Evolutionary conservation across 1,139 yeast species (phyloP).

Genomic region (Pichia sp.): DNA sequence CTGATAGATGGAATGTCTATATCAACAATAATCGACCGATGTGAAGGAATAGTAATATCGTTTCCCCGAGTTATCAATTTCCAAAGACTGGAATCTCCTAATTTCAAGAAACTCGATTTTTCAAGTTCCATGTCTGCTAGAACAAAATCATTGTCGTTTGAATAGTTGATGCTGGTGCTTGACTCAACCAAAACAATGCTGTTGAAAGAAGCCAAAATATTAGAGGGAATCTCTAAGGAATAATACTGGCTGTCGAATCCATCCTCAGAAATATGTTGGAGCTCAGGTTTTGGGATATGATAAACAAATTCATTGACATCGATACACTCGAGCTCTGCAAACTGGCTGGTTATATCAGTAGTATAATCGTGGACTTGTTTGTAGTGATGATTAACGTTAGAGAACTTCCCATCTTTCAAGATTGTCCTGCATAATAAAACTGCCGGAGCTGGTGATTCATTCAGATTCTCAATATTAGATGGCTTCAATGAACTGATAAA

Average conservation of each 20-base stretch:
- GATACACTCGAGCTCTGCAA: slow-evolving; percentile 40
- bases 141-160: slow-evolving; percentile 36
- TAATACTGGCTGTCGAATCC: slow-evolving; percentile 49
- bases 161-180: slow-evolving; percentile 25
- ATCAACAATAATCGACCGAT: slow-evolving; percentile 45
- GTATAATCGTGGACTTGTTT: slow-evolving; percentile 31
- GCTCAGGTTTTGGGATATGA: slow-evolving; percentile 44
- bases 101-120: slow-evolving; percentile 27
- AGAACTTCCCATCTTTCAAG: slow-evolving; percentile 8
- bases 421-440: slow-evolving; percentile 29
- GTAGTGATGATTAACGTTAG: slow-evolving; percentile 9
- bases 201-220: slow-evolving; percentile 40
- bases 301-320: slow-evolving; percentile 37
- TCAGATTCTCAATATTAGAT: slow-evolving; percentile 21
- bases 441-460: slow-evolving; percentile 24
- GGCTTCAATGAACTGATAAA: slow-evolving; percentile 30
- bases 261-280: slow-evolving; percentile 30
- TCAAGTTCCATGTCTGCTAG: slow-evolving; percentile 35
- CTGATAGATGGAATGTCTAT: slow-evolving; percentile 52
- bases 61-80: slow-evolving; percentile 38
- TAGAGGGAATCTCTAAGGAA: slow-evolving; percentile 39
- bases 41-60: slow-evolving; percentile 40
- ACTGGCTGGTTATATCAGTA: slow-evolving; percentile 27
- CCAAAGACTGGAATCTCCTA: slow-evolving; percentile 35
- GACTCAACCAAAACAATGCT: slow-evolving; percentile 44